Evolutionary conservation across 768 basidiomycete species (phyloP), one percentile per base, ranked within the genome.

Genomic region (Podaxis mareebaensis): DNA sequence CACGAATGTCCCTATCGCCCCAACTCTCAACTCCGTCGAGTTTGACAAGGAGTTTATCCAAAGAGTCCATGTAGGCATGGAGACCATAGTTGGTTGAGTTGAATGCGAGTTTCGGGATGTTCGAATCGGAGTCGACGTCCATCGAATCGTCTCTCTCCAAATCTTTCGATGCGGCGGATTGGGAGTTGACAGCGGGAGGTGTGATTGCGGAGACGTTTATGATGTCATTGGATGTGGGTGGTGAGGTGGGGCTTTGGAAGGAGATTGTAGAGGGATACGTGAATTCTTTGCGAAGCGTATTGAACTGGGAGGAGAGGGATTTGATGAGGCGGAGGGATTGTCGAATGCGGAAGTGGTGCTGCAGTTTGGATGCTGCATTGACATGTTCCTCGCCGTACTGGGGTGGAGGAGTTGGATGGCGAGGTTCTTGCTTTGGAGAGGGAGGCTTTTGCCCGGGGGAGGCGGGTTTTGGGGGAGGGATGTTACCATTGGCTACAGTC

Each of bases 21-120:
- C 79, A 81, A 66, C 85, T 89, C 67, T 90, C 84, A 22, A 93
- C 81, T 0, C 81, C 85, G 67, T 93, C 91, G 11, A 93, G 82
- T 65, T 80, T 79, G 52, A 83, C 79, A n/a, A 93, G 78, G 12
- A 93, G 73, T 44, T 83, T 83, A 60, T 83, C 83, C 38, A 92
- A 79, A 51, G 79, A 76, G 67, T 92, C 85, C n/a, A 79, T 75
- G 72, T 91, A 88, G 13, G 75, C 79, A 72, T 88, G 87, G 22
- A 92, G 73, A 0, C 82, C 72, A 20, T 81, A 85, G 71, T 93
- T 92, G 49, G 70, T 76, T 1, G 81, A 74, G 6, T 86, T 86
- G 75, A 81, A 93, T 3, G 86, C 84, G 39, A 93, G 81, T 69
- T 82, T 81, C 42, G 57, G 64, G 8, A 53, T 56, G 46, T 61